Base-by-base conservation (phyloP, 805 yeast genomes). In the Clavispora phyllophila region DNA sequence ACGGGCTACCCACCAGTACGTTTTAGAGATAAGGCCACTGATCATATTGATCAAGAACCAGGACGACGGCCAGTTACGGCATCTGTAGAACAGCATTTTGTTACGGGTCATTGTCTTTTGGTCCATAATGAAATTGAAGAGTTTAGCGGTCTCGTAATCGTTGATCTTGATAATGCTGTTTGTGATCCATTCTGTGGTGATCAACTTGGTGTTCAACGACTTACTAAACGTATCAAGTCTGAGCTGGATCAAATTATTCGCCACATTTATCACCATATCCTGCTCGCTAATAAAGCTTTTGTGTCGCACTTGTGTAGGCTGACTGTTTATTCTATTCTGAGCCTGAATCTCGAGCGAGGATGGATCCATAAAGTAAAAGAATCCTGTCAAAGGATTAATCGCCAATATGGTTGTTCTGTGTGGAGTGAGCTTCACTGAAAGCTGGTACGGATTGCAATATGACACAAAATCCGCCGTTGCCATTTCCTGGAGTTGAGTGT, bases 131-230 rank as follows among this genome's bases (percentile, higher is more conserved):
- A 62, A 59, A 24, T 68, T 62, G 43, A 65, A 61, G 27, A 78
- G 52, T 42, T 72, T 71, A 9, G 37, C 38, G 17, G 72, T 56
- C 55, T 82, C 89, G 18, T 66, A 68, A 3, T 70, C 68, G 2
- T 70, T 63, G 23, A 85, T 53, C 25, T 63, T 68, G 37, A 84
- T 70, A 32, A 77, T 71, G 32, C 75, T 78, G 49, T 77, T 77
- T n/a, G 70, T 65, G 5, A 78, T 71, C 93, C 93, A 86, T 23
- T 82, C 86, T 0, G 82, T 75, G 0, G 87, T 82, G 28, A 70
- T 66, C 42, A 87, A 72, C 46, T 81, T 70, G 8, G 78, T 72
- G 10, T 76, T 63, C 23, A 82, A 65, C 44, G 81, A 84, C 35
- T 69, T 65, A 43, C 68, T 66, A 41, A 72, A 70, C 3, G 74